Percentiles rank a stretch among this genome's conserved stretches.
phyloP scores from a whole-genome alignment of 352 stramenopile genomes.

The Thalassiosira exigua region DNA sequence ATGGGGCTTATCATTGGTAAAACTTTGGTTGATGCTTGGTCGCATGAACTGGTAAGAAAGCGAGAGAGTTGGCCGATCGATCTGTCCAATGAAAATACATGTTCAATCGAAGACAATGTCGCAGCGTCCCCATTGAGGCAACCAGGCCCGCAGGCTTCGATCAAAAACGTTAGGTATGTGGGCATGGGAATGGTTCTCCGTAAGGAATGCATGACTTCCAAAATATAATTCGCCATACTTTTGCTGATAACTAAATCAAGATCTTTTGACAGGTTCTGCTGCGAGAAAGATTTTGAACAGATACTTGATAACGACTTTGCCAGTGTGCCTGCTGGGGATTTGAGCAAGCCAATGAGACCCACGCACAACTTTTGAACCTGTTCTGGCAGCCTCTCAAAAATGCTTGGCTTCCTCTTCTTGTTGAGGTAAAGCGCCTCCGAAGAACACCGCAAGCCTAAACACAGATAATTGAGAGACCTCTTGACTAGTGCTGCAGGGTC shows the following conservation, averaged over 20 bases:
- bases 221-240: conserved; percentile 55
- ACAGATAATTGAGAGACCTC: conserved; percentile 41
- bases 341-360: conserved; percentile 64
- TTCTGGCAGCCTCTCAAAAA: conserved; percentile 71
- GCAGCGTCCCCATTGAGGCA: background rate
- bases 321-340: conserved; percentile 48
- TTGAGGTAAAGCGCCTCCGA: conserved; percentile 34
- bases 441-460: conserved; percentile 38
- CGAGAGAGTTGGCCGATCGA: conserved; percentile 40
- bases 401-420: conserved; percentile 44
- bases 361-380: conserved; percentile 65
- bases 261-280: background rate
- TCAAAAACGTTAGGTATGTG: conserved; percentile 73
- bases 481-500: conserved; percentile 4
- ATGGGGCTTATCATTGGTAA: conserved; percentile 55
- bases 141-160: conserved; percentile 60
- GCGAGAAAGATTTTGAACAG: conserved; percentile 40
- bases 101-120: background rate
- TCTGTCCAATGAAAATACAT: conserved; percentile 45
- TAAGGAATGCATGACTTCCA: conserved; percentile 63
- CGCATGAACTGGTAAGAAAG: conserved; percentile 49
- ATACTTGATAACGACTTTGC: conserved; percentile 55
- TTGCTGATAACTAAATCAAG: conserved; percentile 12
- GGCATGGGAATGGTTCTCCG: conserved; percentile 72
- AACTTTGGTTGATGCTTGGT: conserved; percentile 39